Conservation (phyloP, 257 asterid species). For the Cordia subcordata region DNA sequence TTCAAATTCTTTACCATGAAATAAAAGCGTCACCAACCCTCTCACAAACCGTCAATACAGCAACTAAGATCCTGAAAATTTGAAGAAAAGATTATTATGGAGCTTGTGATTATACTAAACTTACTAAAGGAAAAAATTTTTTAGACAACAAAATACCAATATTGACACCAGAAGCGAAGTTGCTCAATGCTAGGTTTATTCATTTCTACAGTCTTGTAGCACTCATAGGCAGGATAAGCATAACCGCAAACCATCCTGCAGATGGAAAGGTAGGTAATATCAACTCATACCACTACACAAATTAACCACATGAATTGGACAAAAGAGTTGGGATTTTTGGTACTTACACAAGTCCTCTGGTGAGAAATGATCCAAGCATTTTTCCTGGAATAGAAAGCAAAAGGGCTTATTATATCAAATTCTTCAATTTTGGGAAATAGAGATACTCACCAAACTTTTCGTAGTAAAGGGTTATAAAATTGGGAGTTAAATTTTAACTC, state of each 20-base stretch:
- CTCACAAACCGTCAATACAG: conserved; percentile 79
- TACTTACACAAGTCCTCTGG: conserved; percentile 77
- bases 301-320: conserved; percentile 4
- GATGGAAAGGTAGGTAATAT: conserved; percentile 12
- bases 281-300: conserved; percentile 1
- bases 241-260: conserved; percentile 85
- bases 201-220: conserved; percentile 82
- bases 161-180: conserved; percentile 97
- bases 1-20: conserved; percentile 58
- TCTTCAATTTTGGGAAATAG: too few species aligned
- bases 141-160: conserved; percentile 44
- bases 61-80: conserved; percentile 78
- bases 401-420: neutral
- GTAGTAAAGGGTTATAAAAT: too few species aligned
- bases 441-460: too few species aligned
- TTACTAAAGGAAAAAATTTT: neutral
- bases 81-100: neutral
- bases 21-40: conserved; percentile 79
- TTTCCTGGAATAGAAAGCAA: conserved; percentile 41
- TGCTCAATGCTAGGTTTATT: conserved; percentile 86
- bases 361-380: conserved; percentile 85
- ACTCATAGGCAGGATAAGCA: conserved; percentile 88
- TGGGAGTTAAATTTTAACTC: too few species aligned
- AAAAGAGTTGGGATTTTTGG: neutral
- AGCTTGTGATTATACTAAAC: neutral